Evolutionary conservation across 768 basidiomycete genomes (phyloP).

Genomic region (Boletus insuetus): DNA sequence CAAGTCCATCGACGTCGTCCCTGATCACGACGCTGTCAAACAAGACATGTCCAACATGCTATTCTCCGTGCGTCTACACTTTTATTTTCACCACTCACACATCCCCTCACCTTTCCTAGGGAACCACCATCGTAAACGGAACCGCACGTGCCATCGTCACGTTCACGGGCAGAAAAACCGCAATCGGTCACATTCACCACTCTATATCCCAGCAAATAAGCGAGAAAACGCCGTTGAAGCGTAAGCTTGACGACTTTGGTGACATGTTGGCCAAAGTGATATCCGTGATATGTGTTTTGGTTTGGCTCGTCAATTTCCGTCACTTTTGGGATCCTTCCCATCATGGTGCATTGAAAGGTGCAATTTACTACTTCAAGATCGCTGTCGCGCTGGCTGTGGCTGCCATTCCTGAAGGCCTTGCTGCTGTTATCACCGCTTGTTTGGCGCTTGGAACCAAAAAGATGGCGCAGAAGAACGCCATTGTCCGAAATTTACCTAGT

Average conservation of each 20-base stretch:
- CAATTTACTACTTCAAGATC: constrained; percentile 99
- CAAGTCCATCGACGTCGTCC: constrained; percentile 69
- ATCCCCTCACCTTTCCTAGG: constrained; percentile 42
- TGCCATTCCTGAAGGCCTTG: constrained; percentile 97
- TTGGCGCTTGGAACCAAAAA: constrained; percentile 96
- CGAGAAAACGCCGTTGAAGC: constrained; percentile 96
- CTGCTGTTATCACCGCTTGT: constrained; percentile 97
- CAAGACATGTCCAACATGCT: constrained; percentile 98
- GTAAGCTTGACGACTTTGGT: constrained; percentile 97
- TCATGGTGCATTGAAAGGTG: constrained; percentile 86
- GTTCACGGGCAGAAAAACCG: constrained; percentile 81
- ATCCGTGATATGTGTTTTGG: constrained; percentile 92
- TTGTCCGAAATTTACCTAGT: constrained; percentile 92
- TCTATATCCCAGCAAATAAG: constrained; percentile 91
- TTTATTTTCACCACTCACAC: not conserved
- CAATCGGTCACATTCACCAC: constrained; percentile 96
- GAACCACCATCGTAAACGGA: constrained; percentile 95
- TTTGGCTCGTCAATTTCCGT: constrained; percentile 96
- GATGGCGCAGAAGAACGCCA: constrained; percentile 99
- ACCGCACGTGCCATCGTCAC: constrained; percentile 85
- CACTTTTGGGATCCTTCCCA: constrained; percentile 97
- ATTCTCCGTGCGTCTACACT: constrained; percentile 64
- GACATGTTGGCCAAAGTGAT: constrained; percentile 98
- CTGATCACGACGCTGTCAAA: constrained; percentile 82
- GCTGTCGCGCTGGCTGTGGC: constrained; percentile 98